These are phyloP conservation scores for Pythium vanterpoolii DNA, from an alignment of 352 stramenopile genomes.

Conservation along the genomic window DNA sequence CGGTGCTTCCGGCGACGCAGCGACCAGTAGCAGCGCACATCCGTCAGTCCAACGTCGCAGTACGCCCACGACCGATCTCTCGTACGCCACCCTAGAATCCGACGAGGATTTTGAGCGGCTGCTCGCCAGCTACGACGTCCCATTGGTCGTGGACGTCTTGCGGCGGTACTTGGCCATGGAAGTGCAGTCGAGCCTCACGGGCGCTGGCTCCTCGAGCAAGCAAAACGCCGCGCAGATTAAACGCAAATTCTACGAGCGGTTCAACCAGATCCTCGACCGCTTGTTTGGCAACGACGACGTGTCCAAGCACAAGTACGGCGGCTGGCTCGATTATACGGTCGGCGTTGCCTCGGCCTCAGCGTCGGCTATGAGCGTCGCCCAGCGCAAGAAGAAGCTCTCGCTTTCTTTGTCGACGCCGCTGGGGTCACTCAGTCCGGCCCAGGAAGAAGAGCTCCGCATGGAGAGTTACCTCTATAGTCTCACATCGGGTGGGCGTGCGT, in stretches of 20 bases:
- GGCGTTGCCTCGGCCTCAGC: slow-evolving; percentile 25
- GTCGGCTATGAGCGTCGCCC: too few species aligned
- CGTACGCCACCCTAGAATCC: slow-evolving; percentile 39
- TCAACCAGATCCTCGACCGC: slow-evolving; percentile 82
- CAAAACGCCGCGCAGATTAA: slow-evolving; percentile 75
- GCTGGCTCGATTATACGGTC: slow-evolving; percentile 81
- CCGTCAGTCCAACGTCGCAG: slow-evolving; percentile 11
- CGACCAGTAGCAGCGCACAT: background rate
- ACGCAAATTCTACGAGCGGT: slow-evolving; percentile 83
- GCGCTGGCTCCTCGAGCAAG: slow-evolving; percentile 52
- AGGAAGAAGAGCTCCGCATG: slow-evolving; percentile 49
- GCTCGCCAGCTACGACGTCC: slow-evolving; percentile 66
- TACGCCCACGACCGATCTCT: slow-evolving; percentile 16
- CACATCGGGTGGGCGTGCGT: slow-evolving; percentile 42
- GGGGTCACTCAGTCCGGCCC: slow-evolving; percentile 22
- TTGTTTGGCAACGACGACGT: slow-evolving; percentile 68
- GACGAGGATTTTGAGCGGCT: slow-evolving; percentile 71
- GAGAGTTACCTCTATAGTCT: slow-evolving; percentile 51
- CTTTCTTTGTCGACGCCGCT: slow-evolving; percentile 35
- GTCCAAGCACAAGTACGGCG: slow-evolving; percentile 77
- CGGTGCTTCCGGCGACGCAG: slow-evolving; percentile 7
- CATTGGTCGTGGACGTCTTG: slow-evolving; percentile 50
- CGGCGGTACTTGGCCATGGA: slow-evolving; percentile 67
- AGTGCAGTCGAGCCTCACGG: slow-evolving; percentile 54
- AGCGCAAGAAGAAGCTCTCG: slow-evolving; percentile 44